A percentile compares a stretch with the other conserved stretches of the same genome.
Evolutionary conservation across 345 rosid species (phyloP).

Genomic region (Eucalyptus regnans): DNA sequence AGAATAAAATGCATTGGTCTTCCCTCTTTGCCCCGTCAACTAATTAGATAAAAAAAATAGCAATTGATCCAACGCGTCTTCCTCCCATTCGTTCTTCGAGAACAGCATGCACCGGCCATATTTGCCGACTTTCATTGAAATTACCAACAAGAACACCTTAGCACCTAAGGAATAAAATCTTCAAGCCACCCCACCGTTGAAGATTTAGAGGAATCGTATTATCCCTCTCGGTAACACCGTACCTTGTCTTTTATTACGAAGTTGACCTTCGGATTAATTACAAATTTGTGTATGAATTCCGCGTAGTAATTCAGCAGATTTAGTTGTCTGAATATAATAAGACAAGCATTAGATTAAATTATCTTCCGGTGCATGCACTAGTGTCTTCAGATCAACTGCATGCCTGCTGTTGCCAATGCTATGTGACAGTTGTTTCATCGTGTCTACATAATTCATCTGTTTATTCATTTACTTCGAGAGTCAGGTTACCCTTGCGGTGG

Average conservation of each 20-base stretch:
- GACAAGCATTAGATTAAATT: background rate
- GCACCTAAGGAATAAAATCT: background rate
- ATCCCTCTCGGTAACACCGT: background rate
- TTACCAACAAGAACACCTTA: background rate
- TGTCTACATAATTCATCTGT: background rate
- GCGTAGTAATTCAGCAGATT: background rate
- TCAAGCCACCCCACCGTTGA: background rate
- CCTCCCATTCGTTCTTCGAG: background rate
- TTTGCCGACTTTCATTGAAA: background rate
- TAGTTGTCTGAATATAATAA: background rate
- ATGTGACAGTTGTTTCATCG: background rate
- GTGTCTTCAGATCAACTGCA: background rate
- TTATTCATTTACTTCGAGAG: background rate
- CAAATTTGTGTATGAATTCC: background rate
- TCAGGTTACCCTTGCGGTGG: background rate
- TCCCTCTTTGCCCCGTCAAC: background rate
- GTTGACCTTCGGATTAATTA: background rate
- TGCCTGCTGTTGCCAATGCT: background rate
- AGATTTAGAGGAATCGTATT: background rate
- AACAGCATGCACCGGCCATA: background rate
- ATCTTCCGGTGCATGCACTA: background rate
- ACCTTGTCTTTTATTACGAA: background rate
- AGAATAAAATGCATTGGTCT: rapidly evolving
- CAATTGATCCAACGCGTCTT: background rate
- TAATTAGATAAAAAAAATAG: background rate